phyloP scores from a whole-genome alignment of 2,329 filamentous ascomycete genomes.

The Arthrobotrys sinensis region DNA sequence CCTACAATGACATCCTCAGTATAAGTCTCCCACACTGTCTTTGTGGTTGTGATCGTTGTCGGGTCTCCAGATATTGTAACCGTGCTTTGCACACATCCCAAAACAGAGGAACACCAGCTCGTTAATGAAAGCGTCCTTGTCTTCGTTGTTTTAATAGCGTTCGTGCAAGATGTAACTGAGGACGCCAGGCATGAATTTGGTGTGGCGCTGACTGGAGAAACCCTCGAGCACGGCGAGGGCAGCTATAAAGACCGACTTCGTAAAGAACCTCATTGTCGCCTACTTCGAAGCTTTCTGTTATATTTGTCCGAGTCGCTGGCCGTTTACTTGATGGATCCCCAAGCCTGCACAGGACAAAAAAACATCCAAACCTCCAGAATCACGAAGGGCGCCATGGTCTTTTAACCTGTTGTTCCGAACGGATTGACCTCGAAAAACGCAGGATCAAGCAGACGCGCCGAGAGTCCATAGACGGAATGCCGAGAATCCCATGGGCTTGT shows the following conservation, averaged over 20 bases:
- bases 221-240: conserved; percentile 1
- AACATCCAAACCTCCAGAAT: background rate
- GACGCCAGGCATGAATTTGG: conserved; percentile 16
- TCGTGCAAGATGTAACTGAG: conserved; percentile 34
- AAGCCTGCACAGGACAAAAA: background rate
- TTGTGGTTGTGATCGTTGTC: conserved; percentile 33
- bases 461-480: conserved; percentile 32
- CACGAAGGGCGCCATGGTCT: conserved; percentile 12
- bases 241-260: background rate
- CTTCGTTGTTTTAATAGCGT: conserved; percentile 42
- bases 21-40: conserved; percentile 16
- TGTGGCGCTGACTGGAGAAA: conserved; percentile 23
- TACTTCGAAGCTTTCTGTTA: background rate
- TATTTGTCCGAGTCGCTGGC: background rate
- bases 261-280: conserved; percentile 22
- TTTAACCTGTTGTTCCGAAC: conserved; percentile 1
- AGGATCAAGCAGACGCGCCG: conserved; percentile 43
- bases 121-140: conserved; percentile 34
- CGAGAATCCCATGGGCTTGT: conserved; percentile 41
- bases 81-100: conserved; percentile 45
- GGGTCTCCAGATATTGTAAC: conserved; percentile 43
- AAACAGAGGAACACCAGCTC: conserved; percentile 49
- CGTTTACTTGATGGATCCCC: background rate
- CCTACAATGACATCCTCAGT: conserved; percentile 21
- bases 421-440: conserved; percentile 1